Base-by-base conservation (phyloP, 805 yeast genomes). In the Saccharomycopsis sp. region DNA sequence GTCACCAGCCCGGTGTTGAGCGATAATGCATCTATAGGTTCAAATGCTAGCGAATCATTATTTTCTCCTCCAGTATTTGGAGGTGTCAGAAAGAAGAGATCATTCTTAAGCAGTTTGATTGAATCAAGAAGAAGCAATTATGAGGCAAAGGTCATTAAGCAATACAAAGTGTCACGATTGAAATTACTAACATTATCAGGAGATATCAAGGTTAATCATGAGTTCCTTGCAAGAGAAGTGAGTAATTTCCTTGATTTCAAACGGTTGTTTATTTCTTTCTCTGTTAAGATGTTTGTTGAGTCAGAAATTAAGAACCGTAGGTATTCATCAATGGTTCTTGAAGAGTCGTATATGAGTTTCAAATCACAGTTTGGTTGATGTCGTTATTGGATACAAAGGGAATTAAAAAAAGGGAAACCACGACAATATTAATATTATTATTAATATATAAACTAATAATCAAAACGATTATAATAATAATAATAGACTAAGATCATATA, bases 211-310 rank as follows among this genome's bases (percentile, higher is more conserved):
- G 61, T 63, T 23, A 77, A 72, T n/a, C 88, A 87, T 68, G 93
- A 87, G 64, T 64, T 69, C 1, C 63, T 86, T 2, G 91, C 92
- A 0, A 78, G 81, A 55, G 87, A 84, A 67, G 72, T 85, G 19
- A 84, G 84, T 55, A 80, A 78, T 55, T 85, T 80, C 60, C 70
- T 86, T 63, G 75, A 73, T 56, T 83, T 78, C 69, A 80, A 80
- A 64, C 68, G 78, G 2, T 68, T 69, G 0, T 75, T 80, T 59
- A 60, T 80, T 47, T 61, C 65, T 47, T 69, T 73, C 54, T 71
- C 73, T 1, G 64, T 82, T 42, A 72, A 69, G 56, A 70, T 69
- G 38, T 75, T 67, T 56, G 70, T 71, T 1, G 58, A 61, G 34
- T 68, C 62, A 35, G 70, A 71, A 47, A 57, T 76, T 1, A 59